Base-by-base conservation (phyloP, 306 rosid genomes). In the Sophora flavescens region DNA sequence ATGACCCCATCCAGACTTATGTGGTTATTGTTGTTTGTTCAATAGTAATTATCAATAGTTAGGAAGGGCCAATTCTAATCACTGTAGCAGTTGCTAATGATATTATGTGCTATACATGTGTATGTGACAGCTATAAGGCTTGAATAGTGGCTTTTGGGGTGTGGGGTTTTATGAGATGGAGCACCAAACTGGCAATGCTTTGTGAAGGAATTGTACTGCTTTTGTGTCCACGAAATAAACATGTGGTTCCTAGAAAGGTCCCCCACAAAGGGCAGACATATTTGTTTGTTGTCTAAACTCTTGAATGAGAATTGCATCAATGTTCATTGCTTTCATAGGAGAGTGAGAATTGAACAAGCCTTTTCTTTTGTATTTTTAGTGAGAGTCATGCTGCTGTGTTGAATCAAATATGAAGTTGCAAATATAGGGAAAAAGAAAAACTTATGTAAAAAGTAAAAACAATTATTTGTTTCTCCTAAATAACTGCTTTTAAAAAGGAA, bases 61-160 rank as follows among this genome's bases (percentile, higher is more conserved):
- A 0, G 35, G 3, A 75, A 42, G 68, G 72, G 66, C 52, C 59
- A 41, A 26, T 70, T 38, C 8, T 42, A 30, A 53, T 42, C 35
- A 12, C 35, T 56, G 6, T 50, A 12, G 68, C 33, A 1, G 0
- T 69, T 76, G 2, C 57, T 60, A 52, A 45, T 70, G 4, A 74
- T 81, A 52, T 52, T 60, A 1, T 80, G 64, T 56, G 61, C 6
- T 18, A 38, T 68, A 56, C 73, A 41, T 61, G 74, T 76, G 42
- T 36, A 45, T 35, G 10, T 70, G 78, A 70, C 78, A 81, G 33
- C 78, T 65, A 80, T 32, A 53, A 52, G 13, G 30, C 18, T 77
- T 32, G 53, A 13, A 58, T 47, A 44, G 59, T 57, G 75, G 70
- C 70, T 58, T 73, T 72, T 72, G 42, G 62, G 16, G 52, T 13